A percentile compares a stretch with the other conserved stretches of the same genome.
phyloP scores from a whole-genome alignment of 1,284 basidiomycete genomes.

The Anthracocystis panici-leucophaei region DNA sequence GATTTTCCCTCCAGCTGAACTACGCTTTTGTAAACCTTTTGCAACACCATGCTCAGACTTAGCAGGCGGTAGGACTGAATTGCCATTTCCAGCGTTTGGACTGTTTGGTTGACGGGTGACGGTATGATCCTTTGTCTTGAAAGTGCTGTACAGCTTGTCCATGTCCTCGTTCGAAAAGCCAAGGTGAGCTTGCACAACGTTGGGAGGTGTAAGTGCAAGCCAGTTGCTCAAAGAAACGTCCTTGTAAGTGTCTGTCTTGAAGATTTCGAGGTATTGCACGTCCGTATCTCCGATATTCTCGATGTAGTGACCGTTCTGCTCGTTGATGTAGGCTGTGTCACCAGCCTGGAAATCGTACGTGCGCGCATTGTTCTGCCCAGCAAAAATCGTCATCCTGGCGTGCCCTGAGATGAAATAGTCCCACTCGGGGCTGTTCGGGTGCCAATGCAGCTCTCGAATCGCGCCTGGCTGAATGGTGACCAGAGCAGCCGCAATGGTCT shows the following conservation, averaged over 20 bases:
- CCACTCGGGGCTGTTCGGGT: slow-evolving; percentile 73
- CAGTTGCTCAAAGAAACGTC: too few relatives aligned
- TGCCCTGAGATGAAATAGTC: slow-evolving; percentile 32
- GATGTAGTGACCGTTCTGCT: slow-evolving; percentile 75
- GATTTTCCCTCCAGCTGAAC: too few relatives aligned
- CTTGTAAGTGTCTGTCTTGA: slow-evolving; percentile 55
- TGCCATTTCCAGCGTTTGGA: too few relatives aligned
- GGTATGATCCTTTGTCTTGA: too few relatives aligned
- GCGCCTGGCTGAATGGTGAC: slow-evolving; percentile 78
- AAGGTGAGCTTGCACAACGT: too few relatives aligned
- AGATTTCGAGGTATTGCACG: slow-evolving; percentile 77
- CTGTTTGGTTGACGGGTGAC: too few relatives aligned
- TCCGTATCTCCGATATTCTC: slow-evolving; percentile 79
- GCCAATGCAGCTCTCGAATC: slow-evolving; percentile 78
- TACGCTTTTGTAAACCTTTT: too few relatives aligned
- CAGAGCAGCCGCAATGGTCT: slow-evolving; percentile 77
- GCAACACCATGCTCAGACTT: too few relatives aligned
- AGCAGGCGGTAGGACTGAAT: too few relatives aligned
- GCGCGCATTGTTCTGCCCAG: slow-evolving; percentile 72
- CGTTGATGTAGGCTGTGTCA: background rate
- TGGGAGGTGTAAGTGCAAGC: too few relatives aligned
- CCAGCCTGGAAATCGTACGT: slow-evolving; percentile 75
- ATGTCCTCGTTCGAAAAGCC: too few relatives aligned
- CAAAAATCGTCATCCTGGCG: slow-evolving; percentile 30
- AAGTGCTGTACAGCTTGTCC: too few relatives aligned